phyloP scores from a whole-genome alignment of 192 early-diverging fungal genomes.

The Phycomyces blakesleeanus region DNA sequence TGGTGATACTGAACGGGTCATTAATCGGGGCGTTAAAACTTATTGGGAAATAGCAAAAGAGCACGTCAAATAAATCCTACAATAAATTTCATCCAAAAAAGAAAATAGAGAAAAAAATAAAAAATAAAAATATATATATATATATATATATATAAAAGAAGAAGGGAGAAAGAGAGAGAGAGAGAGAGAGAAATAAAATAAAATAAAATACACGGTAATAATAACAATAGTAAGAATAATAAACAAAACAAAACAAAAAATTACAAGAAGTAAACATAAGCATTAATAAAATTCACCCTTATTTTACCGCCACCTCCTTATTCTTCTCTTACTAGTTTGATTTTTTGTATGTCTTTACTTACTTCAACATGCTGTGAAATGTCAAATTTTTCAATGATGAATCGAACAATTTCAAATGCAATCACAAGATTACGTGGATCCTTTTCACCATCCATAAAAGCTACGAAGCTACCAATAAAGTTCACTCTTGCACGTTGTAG shows the following conservation, averaged over 20 bases:
- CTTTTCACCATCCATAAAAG: constrained; percentile 95
- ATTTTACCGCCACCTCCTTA: too few species aligned
- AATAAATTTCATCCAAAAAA: too few species aligned
- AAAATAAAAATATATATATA: too few species aligned
- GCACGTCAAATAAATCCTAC: constrained; percentile 91
- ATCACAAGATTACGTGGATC: constrained; percentile 95
- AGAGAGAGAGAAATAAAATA: too few species aligned
- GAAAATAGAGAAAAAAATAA: too few species aligned
- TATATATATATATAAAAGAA: too few species aligned
- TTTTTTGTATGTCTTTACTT: too few species aligned
- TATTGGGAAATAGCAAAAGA: constrained; percentile 99
- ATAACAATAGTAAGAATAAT: too few species aligned
- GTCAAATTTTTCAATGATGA: constrained; percentile 74
- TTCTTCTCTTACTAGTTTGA: not conserved
- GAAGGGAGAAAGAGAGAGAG: too few species aligned
- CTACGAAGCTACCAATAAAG: constrained; percentile 79
- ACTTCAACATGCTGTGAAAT: constrained; percentile 75
- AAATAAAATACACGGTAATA: too few species aligned
- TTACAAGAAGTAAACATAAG: constrained; percentile 10
- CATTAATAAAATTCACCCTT: too few species aligned
- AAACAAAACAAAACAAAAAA: not conserved
- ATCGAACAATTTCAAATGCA: constrained; percentile 74
- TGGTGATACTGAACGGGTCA: constrained; percentile 89
- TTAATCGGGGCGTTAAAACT: constrained; percentile 92
- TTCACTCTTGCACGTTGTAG: constrained; percentile 56